These are phyloP conservation scores for Parathielavia hyrcaniae DNA, from an alignment of 495 filamentous ascomycete genomes.

Conservation along the genomic window DNA sequence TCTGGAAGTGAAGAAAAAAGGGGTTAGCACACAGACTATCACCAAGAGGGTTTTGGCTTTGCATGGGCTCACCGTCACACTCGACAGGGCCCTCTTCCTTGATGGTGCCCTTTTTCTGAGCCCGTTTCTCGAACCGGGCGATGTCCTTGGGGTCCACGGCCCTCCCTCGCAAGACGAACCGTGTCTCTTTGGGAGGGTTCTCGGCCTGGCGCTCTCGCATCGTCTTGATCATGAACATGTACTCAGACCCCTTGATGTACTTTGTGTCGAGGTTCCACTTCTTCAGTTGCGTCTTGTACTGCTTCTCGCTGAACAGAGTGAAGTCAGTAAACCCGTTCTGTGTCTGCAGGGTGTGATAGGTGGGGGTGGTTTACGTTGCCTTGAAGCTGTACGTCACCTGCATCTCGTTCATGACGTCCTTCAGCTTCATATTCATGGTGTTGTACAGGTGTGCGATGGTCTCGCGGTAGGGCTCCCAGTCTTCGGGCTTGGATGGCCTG, in stretches of 20 bases:
- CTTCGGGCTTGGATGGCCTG: conserved; percentile 31
- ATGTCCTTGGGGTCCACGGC: conserved; percentile 34
- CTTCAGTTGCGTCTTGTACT: conserved; percentile 38
- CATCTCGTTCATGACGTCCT: conserved; percentile 36
- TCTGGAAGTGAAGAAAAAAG: conserved; percentile 9
- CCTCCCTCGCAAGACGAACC: conserved; percentile 30
- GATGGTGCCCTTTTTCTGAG: conserved; percentile 29
- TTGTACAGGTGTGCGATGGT: conserved; percentile 32
- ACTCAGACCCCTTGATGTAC: conserved; percentile 36
- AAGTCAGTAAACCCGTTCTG: not conserved
- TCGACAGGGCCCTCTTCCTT: conserved; percentile 11
- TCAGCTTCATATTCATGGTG: conserved; percentile 34
- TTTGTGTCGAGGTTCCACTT: conserved; percentile 40
- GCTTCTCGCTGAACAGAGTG: conserved; percentile 26
- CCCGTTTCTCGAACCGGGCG: conserved; percentile 34
- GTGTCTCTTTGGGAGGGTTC: conserved; percentile 30
- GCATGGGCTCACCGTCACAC: not conserved
- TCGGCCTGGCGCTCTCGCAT: conserved; percentile 26
- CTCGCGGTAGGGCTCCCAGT: conserved; percentile 36
- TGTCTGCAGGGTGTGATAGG: not conserved
- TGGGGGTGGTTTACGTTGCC: conserved; percentile 31
- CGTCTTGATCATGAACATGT: conserved; percentile 36
- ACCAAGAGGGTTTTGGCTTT: not conserved
- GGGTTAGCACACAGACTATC: not conserved
- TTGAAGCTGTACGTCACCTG: conserved; percentile 29